These are phyloP conservation scores for Phallus indusiatus DNA, from an alignment of 768 basidiomycete genomes.

Conservation along the genomic window DNA sequence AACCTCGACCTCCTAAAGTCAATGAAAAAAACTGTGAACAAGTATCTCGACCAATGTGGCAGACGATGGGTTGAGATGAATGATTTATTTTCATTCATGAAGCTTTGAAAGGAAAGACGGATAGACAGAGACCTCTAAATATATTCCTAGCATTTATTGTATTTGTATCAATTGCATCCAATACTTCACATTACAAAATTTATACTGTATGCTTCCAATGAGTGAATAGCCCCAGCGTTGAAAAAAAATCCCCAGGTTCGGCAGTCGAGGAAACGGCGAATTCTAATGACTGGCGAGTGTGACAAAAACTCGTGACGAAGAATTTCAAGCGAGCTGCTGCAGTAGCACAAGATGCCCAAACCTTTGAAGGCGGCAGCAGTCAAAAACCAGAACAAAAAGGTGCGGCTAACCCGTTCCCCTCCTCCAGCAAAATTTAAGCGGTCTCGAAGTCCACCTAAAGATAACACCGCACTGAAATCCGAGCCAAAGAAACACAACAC, in stretches of 20 bases:
- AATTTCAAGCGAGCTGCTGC: no score
- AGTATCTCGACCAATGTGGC: constrained; percentile 81
- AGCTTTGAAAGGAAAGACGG: constrained; percentile 27
- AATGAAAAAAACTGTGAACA: constrained; percentile 54
- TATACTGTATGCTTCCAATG: no score
- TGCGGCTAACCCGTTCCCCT: not conserved
- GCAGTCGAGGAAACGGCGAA: no score
- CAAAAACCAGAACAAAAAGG: not conserved
- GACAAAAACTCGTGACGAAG: no score
- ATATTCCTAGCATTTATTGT: not conserved
- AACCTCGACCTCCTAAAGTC: constrained; percentile 43
- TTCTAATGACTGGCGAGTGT: no score
- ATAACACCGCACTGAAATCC: not conserved
- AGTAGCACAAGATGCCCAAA: not conserved
- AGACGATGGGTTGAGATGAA: constrained; percentile 83
- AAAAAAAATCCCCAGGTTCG: no score
- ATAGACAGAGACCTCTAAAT: not conserved
- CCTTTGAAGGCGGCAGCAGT: not conserved
- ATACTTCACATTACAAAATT: no score
- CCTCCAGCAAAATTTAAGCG: not conserved
- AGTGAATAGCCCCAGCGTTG: no score
- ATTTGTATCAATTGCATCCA: no score
- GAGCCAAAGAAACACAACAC: not conserved
- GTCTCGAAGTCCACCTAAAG: not conserved
- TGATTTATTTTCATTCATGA: constrained; percentile 77